Conservation (phyloP, 495 filamentous ascomycete genomes). For the Hyaloscypha variabilis region DNA sequence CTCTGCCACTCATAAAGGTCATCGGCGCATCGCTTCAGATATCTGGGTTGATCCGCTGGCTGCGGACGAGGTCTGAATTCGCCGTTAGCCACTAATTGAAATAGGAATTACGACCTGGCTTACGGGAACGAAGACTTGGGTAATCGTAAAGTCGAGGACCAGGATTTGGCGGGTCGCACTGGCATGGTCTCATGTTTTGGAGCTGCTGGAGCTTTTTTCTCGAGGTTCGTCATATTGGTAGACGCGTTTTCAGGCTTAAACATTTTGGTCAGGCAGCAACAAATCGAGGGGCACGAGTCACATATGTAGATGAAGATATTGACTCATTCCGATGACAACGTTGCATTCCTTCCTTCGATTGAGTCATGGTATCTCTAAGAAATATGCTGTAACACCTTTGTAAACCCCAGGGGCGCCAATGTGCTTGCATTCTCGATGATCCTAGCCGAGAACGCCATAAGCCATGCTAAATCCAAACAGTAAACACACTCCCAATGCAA, state of each 20-base stretch:
- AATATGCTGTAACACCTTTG: not conserved
- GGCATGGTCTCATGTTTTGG: constrained; percentile 45
- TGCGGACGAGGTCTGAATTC: constrained; percentile 44
- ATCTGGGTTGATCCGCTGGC: constrained; percentile 56
- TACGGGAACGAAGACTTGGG: constrained; percentile 61
- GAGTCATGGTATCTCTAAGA: constrained; percentile 2
- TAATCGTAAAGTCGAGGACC: constrained; percentile 62
- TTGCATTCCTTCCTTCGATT: not conserved
- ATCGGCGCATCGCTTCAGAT: constrained; percentile 80
- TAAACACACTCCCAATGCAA: constrained; percentile 9
- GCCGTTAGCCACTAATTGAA: constrained; percentile 11
- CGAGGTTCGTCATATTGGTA: constrained; percentile 10
- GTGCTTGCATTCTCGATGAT: not conserved
- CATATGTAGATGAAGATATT: not conserved
- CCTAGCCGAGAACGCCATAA: constrained; percentile 2
- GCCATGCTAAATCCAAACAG: constrained; percentile 14
- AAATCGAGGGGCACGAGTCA: constrained; percentile 5
- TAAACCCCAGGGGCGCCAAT: not conserved
- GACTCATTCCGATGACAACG: not conserved
- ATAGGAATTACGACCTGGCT: constrained; percentile 8
- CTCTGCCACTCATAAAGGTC: constrained; percentile 88
- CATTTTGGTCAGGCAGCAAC: constrained; percentile 19
- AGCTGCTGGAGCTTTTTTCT: constrained; percentile 14
- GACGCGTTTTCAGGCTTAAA: constrained; percentile 13
- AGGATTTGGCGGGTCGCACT: constrained; percentile 51